Percentiles rank a stretch among this genome's conserved stretches.
These are phyloP conservation scores for Lentinula guzmanii DNA, from an alignment of 768 basidiomycete genomes.

Conservation along the genomic window DNA sequence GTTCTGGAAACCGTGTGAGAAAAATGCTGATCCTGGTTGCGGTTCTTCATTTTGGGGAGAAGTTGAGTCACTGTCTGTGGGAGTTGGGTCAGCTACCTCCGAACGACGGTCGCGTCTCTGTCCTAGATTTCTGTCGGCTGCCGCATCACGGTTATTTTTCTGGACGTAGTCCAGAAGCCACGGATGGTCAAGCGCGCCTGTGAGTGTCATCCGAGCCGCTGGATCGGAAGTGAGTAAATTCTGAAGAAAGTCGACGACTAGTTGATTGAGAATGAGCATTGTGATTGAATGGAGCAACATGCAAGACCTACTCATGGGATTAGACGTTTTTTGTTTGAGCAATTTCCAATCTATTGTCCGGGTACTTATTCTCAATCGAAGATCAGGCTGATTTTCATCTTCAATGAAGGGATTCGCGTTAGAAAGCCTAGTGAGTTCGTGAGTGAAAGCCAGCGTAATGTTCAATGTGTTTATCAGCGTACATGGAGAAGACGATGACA, in stretches of 20 bases:
- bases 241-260: constrained; percentile 64
- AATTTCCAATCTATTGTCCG: constrained; percentile 59
- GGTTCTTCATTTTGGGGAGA: constrained; percentile 10
- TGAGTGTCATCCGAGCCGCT: constrained; percentile 60
- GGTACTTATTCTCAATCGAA: constrained; percentile 53
- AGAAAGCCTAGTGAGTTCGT: constrained; percentile 49
- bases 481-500: constrained; percentile 93
- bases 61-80: constrained; percentile 2
- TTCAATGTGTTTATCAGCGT: constrained; percentile 15
- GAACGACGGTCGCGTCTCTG: not conserved
- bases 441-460: not conserved
- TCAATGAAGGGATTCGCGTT: constrained; percentile 79
- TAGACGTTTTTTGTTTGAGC: constrained; percentile 35
- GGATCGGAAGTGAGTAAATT: constrained; percentile 65
- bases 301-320: constrained; percentile 37
- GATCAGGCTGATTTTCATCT: constrained; percentile 51
- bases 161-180: constrained; percentile 49
- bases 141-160: not conserved
- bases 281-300: not conserved
- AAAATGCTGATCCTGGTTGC: constrained; percentile 3
- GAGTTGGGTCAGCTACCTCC: constrained; percentile 7
- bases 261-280: constrained; percentile 4
- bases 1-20: constrained; percentile 13
- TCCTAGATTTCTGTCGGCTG: not conserved
- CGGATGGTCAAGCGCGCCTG: constrained; percentile 61